Evolutionary conservation across 169 alveolate species (phyloP), one percentile per base, ranked within the genome.

Genomic region (Plasmodium gaboni): DNA sequence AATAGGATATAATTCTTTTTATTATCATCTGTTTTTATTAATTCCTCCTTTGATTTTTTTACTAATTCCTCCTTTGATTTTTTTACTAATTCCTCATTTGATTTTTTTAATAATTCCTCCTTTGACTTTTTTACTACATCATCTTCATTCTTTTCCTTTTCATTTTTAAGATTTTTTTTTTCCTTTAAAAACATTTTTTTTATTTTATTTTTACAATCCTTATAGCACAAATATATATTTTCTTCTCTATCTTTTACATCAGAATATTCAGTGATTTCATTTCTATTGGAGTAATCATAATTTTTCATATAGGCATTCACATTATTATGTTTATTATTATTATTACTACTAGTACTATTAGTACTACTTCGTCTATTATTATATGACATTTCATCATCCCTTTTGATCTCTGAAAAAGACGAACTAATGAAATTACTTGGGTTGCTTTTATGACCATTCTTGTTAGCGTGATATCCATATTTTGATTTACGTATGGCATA

Each of bases 141-240:
- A 24, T 59, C 17, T 15, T 24, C 13, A 10, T 22, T 24, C 15
- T 70, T 19, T 19, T 48, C 57, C 15, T 15, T 65, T 10, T 13
- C 26, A 22, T 10, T 51, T 28, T 46, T 12, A 44, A 15, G 7
- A 13, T 65, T 9, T 70, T 32, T 46, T 19, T 15, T 38, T 19
- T 46, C 26, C 24, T 28, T 55, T 17, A 55, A 22, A 13, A 17
- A 28, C 28, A 26, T 10, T 9, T 70, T 70, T 53, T 46, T 32
- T 13, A 19, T 12, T n/a, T 48, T 32, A 63, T 70, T n/a, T 17
- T 70, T 22, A 2, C 38, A 48, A 53, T 48, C 80, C 64, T 32
- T 70, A 19, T n/a, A 57, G 38, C 32, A 24, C 8, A 48, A 48
- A 24, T 7, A 44, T 7, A 42, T 6, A 13, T 70, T 32, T 32